Base-by-base conservation (phyloP, 768 basidiomycete genomes). In the Crucibulum laeve region DNA sequence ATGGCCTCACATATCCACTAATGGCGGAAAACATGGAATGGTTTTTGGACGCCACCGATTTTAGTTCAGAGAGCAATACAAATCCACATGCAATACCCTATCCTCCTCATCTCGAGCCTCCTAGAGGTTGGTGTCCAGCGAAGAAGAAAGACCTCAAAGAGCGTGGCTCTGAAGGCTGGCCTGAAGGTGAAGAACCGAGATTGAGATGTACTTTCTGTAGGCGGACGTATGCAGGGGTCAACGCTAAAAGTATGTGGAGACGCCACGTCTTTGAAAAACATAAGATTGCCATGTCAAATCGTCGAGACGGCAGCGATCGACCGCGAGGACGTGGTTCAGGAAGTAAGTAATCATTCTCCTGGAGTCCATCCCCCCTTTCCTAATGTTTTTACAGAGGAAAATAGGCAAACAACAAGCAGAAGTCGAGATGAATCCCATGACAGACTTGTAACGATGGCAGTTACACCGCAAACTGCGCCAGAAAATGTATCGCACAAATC, bases 221-320 rank as follows among this genome's bases (percentile, higher is more conserved):
- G 51, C 75, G 89, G 51, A 84, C 82, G 4, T 91, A 91, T 53
- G 84, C 87, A 3, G 88, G 88, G 8, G 85, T 88, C 24, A 91
- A 91, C 57, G 89, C 88, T 4, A 90, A 91, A 64, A 90, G 87
- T 56, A 91, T 91, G 88, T 91, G 88, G 88, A 69, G 88, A 46
- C 73, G 88, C 37, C 88, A 91, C 60, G 88, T 91, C 23, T 89
- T 84, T 49, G 89, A 91, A 64, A 90, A 91, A 57, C 88, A 91
- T 60, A 90, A 88, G 63, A 87, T 91, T 55, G 86, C 88, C 28
- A 91, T 91, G 89, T 75, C 87, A 26, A 91, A 91, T 54, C 74
- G 89, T 24, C 80, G 89, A 42, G 89, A 88, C 50, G 80, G 73
- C 39, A 68, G 68, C 38, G 84, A 87, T 38, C 73, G 78, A 38